Conservation (phyloP, 768 basidiomycete species). For the Amanita jacksonii region DNA sequence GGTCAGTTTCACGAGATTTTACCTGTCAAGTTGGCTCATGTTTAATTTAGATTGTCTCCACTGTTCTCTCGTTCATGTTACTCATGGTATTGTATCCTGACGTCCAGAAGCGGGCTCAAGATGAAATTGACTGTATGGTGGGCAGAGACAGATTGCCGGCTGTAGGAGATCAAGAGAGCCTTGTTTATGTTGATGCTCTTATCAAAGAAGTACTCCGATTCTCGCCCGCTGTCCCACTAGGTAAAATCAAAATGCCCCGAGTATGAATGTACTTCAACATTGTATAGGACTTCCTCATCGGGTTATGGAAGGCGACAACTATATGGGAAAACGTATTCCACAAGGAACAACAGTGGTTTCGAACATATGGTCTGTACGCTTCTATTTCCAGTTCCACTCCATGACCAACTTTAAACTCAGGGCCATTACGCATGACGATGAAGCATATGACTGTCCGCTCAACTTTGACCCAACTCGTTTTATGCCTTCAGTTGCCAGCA, state of each 20-base stretch:
- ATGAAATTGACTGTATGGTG: slow-evolving; percentile 19
- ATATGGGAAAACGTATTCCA: slow-evolving; percentile 14
- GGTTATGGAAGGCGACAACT: slow-evolving; percentile 11
- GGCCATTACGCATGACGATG: slow-evolving; percentile 7
- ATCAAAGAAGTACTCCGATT: slow-evolving; percentile 14
- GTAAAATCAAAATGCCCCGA: slow-evolving; percentile 8
- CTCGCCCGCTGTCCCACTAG: slow-evolving; percentile 14
- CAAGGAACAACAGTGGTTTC: slow-evolving; percentile 12
- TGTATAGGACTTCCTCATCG: slow-evolving; percentile 13
- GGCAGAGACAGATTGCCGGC: slow-evolving; percentile 17
- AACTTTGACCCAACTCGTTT: slow-evolving; percentile 7
- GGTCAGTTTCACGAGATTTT: too few relatives aligned
- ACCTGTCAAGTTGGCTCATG: too few relatives aligned
- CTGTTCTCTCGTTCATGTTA: slow-evolving; percentile 26
- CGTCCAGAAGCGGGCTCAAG: slow-evolving; percentile 27
- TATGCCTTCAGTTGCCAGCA: too few relatives aligned
- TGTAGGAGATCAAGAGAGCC: slow-evolving; percentile 14
- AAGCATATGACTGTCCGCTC: not conserved
- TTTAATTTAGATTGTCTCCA: slow-evolving; percentile 31
- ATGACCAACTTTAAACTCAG: not conserved
- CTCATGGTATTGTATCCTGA: slow-evolving; percentile 30
- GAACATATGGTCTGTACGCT: slow-evolving; percentile 15
- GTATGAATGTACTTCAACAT: too few relatives aligned
- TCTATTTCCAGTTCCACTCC: not conserved
- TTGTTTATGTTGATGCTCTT: slow-evolving; percentile 15